Conservation (phyloP, 164 flowering plant genomes). For the Piper betle region DNA sequence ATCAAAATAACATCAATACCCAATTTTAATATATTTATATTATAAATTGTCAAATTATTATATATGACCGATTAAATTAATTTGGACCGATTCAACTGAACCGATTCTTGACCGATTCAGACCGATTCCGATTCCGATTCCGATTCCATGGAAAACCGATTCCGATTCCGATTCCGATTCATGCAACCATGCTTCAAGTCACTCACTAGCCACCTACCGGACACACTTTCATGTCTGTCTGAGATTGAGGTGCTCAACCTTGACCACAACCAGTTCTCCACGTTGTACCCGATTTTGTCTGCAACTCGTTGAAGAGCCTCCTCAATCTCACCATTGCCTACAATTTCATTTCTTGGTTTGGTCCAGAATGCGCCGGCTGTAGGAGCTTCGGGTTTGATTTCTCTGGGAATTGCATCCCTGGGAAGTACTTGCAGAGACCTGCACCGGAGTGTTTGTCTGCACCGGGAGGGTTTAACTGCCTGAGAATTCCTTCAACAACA, state of each 20-base stretch:
- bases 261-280: slow-evolving; percentile 68
- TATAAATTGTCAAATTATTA: no score
- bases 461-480: slow-evolving; percentile 45
- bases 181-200: no score
- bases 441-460: slow-evolving; percentile 40
- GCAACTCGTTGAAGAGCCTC: slow-evolving; percentile 46
- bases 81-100: no score
- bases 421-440: slow-evolving; percentile 60
- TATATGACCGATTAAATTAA: no score
- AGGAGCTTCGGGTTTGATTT: slow-evolving; percentile 64
- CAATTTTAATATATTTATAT: no score
- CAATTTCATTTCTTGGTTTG: slow-evolving; percentile 86
- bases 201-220: slow-evolving; percentile 81
- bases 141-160: no score
- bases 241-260: slow-evolving; percentile 65
- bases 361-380: slow-evolving; percentile 40
- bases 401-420: slow-evolving; percentile 68
- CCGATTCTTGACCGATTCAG: no score
- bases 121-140: no score
- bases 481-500: slow-evolving; percentile 38
- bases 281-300: slow-evolving; percentile 49
- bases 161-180: no score
- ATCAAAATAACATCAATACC: no score
- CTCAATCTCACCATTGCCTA: slow-evolving; percentile 54
- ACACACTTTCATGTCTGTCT: slow-evolving; percentile 55